These are phyloP conservation scores for Cymbomonas tetramitiformis DNA, from an alignment of 139 green algal species.

Conservation along the genomic window DNA sequence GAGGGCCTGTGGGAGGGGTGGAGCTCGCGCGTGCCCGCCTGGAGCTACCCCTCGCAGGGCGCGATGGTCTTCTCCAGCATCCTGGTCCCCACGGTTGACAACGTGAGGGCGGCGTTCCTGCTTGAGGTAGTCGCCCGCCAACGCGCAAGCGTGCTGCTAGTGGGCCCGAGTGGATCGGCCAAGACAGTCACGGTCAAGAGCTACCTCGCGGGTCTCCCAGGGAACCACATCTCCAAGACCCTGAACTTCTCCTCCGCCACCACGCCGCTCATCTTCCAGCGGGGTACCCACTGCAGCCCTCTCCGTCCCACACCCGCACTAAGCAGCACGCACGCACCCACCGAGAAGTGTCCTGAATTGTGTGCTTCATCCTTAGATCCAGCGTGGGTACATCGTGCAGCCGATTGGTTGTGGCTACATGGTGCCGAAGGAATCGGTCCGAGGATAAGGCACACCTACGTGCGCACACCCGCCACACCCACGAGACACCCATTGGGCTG, in stretches of 20 bases:
- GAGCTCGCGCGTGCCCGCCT: conserved; percentile 42
- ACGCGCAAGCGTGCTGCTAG: conserved; percentile 42
- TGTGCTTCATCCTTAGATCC: no score
- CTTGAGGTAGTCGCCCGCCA: conserved; percentile 4
- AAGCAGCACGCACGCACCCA: no score
- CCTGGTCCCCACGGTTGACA: conserved; percentile 68
- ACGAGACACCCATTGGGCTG: no score
- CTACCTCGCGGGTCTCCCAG: conserved; percentile 36
- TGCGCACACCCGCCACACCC: no score
- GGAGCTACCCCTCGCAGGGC: conserved; percentile 38
- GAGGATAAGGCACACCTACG: no score
- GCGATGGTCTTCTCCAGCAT: conserved; percentile 67
- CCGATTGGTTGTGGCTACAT: no score
- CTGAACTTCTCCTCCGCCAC: conserved; percentile 61
- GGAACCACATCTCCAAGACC: conserved; percentile 39
- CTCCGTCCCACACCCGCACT: no score
- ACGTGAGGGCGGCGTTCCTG: conserved; percentile 38
- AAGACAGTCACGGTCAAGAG: conserved; percentile 60
- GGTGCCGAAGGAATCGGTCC: no score
- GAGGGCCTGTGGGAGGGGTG: conserved; percentile 51
- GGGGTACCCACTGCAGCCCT: no score
- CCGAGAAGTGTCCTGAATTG: no score
- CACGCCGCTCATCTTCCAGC: conserved; percentile 45
- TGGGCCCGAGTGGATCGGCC: conserved; percentile 55
- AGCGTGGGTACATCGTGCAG: no score